These are phyloP conservation scores for Kockovaella imperatae DNA, from an alignment of 768 basidiomycete species.

Conservation along the genomic window DNA sequence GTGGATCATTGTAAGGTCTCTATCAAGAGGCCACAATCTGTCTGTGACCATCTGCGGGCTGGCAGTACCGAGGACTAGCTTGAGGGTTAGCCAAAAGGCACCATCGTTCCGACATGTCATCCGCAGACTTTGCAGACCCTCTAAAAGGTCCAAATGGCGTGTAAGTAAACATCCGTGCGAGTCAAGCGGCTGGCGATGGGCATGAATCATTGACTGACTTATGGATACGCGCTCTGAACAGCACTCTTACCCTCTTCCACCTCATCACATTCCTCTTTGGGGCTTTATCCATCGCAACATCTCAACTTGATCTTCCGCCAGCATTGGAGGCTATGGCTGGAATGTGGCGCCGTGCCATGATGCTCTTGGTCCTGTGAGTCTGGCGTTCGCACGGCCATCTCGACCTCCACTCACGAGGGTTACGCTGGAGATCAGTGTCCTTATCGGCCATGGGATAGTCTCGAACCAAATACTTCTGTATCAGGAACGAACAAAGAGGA, in stretches of 20 bases:
- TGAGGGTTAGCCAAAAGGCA: too few species aligned
- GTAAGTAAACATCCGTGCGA: constrained; percentile 1
- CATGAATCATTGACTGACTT: neutral
- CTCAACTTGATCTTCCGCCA: constrained; percentile 20
- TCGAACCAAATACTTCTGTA: constrained; percentile 8
- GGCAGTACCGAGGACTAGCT: too few species aligned
- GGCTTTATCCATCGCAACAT: constrained; percentile 13
- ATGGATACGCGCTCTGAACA: neutral
- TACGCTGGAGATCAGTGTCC: constrained; percentile 1
- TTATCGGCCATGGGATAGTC: constrained; percentile 17
- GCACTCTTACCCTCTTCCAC: constrained; percentile 29
- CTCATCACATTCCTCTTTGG: constrained; percentile 19
- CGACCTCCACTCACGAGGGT: neutral
- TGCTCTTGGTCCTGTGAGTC: constrained; percentile 20
- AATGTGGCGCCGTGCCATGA: constrained; percentile 18
- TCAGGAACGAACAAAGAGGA: constrained; percentile 3
- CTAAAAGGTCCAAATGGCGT: constrained; percentile 1
- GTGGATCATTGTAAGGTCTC: too few species aligned
- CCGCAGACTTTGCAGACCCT: neutral
- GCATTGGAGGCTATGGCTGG: constrained; percentile 3
- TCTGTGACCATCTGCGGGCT: too few species aligned
- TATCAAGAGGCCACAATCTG: too few species aligned
- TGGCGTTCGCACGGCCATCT: neutral
- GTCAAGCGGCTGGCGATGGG: neutral
- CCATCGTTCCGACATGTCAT: neutral